phyloP scores from a whole-genome alignment of 495 filamentous ascomycete genomes.

The Talaromyces nanjingensis region DNA sequence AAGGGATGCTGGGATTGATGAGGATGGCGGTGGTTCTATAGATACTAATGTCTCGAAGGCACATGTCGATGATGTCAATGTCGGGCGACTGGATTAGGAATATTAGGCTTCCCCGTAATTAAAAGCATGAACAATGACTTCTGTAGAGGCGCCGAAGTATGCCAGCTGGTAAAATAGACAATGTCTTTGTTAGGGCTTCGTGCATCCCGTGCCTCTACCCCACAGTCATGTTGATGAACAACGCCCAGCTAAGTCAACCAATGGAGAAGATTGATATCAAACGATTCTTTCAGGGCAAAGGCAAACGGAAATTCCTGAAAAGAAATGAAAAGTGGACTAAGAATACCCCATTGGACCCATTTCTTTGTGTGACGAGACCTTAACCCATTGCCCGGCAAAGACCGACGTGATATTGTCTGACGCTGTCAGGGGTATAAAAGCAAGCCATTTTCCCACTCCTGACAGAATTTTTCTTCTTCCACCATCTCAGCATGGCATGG shows the following conservation, averaged over 20 bases:
- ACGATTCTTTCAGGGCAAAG: background rate
- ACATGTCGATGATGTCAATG: no score
- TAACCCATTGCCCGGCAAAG: background rate
- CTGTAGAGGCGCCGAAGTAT: background rate
- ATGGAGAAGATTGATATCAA: no score
- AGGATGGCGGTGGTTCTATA: no score
- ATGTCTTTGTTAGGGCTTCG: background rate
- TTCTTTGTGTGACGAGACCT: background rate
- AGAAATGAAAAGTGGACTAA: no score
- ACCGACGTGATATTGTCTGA: background rate
- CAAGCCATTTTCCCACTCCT: background rate
- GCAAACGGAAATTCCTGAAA: background rate
- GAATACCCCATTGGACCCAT: no score
- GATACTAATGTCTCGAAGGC: no score
- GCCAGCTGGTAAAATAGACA: background rate
- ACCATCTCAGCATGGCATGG: background rate
- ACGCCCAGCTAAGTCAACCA: no score
- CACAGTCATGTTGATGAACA: background rate
- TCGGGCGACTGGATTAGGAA: no score
- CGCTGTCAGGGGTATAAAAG: background rate
- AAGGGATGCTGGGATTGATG: no score
- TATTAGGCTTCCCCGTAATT: no score
- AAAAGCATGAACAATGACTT: no score
- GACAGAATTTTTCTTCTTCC: background rate
- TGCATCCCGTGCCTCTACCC: background rate